Conservation (phyloP, 371 early-diverging fungal genomes). For the Mortierella sp. region DNA sequence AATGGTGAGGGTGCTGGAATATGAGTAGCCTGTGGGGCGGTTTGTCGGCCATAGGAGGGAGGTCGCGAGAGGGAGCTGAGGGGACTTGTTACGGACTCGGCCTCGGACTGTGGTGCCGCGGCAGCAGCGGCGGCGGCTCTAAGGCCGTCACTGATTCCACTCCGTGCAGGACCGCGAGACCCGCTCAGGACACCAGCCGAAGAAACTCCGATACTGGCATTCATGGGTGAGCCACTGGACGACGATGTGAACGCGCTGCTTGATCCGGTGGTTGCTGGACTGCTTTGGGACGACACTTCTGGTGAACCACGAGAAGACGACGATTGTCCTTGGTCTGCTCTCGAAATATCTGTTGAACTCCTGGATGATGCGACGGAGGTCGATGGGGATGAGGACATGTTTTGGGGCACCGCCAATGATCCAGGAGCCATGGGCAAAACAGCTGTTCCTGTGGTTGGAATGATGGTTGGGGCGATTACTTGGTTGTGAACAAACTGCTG, state of each 20-base stretch:
- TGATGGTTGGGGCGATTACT: slow-evolving; percentile 26
- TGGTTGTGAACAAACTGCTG: slow-evolving; percentile 53
- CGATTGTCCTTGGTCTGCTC: slow-evolving; percentile 5
- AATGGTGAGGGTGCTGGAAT: not conserved
- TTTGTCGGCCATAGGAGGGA: slow-evolving; percentile 33
- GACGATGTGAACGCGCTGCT: not conserved
- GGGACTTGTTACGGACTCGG: not conserved
- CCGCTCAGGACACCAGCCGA: not conserved
- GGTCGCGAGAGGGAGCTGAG: slow-evolving; percentile 17
- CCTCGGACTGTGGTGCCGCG: not conserved
- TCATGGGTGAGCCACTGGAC: not conserved
- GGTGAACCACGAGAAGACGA: slow-evolving; percentile 27
- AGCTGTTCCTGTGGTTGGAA: slow-evolving; percentile 45
- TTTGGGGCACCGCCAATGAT: not conserved
- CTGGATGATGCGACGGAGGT: slow-evolving; percentile 23
- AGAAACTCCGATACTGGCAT: slow-evolving; percentile 4
- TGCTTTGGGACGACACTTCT: not conserved
- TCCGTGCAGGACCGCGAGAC: slow-evolving; percentile 20
- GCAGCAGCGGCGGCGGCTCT: slow-evolving; percentile 41
- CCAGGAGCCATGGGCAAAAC: not conserved
- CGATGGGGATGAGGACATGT: slow-evolving; percentile 6
- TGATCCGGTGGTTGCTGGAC: not conserved
- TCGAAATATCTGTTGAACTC: slow-evolving; percentile 7
- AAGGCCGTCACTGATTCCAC: slow-evolving; percentile 55
- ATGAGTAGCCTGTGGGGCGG: not conserved